A percentile compares a stretch with the other conserved stretches of the same genome.
Evolutionary conservation across 352 stramenopile genomes (phyloP).

Genomic region (Pythium monospermum): DNA sequence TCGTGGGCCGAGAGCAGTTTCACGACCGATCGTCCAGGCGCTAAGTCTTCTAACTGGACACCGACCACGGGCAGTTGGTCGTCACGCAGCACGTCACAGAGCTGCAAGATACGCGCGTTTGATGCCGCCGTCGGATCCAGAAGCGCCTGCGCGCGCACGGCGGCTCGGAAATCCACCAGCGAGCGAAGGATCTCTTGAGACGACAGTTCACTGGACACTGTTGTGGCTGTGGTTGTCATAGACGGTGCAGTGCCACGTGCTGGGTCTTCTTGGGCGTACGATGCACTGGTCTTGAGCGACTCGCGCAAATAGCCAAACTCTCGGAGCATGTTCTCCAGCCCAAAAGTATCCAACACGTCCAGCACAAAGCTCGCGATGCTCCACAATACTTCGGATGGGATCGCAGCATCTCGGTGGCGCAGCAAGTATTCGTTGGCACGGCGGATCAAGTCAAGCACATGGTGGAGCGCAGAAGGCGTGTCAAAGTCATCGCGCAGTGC

Average conservation of each 20-base stretch:
- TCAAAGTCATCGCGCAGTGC: constrained; percentile 88
- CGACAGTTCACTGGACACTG: neutral
- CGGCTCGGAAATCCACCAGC: constrained; percentile 58
- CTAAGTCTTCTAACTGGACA: constrained; percentile 66
- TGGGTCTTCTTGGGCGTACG: constrained; percentile 2
- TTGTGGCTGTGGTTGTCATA: neutral
- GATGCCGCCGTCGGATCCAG: constrained; percentile 32
- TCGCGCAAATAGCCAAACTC: constrained; percentile 48
- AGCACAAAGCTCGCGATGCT: constrained; percentile 59
- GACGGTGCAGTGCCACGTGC: neutral
- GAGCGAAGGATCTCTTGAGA: constrained; percentile 36
- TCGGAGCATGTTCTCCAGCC: constrained; percentile 39
- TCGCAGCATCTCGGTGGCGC: constrained; percentile 24
- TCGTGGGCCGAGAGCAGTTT: constrained; percentile 47
- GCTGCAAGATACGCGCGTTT: constrained; percentile 39
- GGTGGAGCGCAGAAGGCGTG: constrained; percentile 64
- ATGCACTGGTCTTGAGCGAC: constrained; percentile 15
- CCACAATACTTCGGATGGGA: constrained; percentile 52
- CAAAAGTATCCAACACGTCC: constrained; percentile 64
- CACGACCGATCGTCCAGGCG: constrained; percentile 51
- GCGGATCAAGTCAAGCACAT: constrained; percentile 69
- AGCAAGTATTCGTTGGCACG: constrained; percentile 56
- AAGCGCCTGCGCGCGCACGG: constrained; percentile 53
- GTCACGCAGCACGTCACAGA: constrained; percentile 66
- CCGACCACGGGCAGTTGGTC: constrained; percentile 45